phyloP scores from a whole-genome alignment of 2,329 filamentous ascomycete genomes.

The Paecilomyces variotii region DNA sequence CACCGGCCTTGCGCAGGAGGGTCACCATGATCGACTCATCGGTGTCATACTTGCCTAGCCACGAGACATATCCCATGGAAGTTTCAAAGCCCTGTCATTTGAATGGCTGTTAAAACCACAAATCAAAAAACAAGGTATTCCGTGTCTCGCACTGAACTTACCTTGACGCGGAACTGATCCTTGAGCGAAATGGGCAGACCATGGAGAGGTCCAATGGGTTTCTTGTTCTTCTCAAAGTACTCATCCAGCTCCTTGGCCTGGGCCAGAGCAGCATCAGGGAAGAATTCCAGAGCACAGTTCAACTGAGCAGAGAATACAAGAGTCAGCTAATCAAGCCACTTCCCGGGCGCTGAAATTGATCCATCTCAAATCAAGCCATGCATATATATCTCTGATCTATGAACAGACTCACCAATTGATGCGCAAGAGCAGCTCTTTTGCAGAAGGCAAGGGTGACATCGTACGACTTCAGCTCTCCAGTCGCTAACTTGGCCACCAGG shows the following conservation, averaged over 20 bases:
- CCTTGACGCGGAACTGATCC: conserved; percentile 49
- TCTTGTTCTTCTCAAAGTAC: conserved; percentile 39
- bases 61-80: conserved; percentile 21
- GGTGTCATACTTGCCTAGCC: conserved; percentile 1
- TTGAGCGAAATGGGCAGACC: conserved; percentile 54
- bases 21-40: conserved; percentile 13
- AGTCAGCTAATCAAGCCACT: not conserved
- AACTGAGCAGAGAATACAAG: conserved; percentile 3
- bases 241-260: conserved; percentile 44
- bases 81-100: conserved; percentile 20
- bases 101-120: conserved; percentile 12
- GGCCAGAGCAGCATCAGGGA: conserved; percentile 45
- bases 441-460: conserved; percentile 17
- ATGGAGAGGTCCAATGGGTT: conserved; percentile 55
- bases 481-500: conserved; percentile 8
- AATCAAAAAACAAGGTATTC: not conserved
- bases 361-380: not conserved
- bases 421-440: conserved; percentile 14
- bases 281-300: conserved; percentile 22
- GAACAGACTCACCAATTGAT: conserved; percentile 10
- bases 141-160: not conserved
- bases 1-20: conserved; percentile 42
- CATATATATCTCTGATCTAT: not conserved
- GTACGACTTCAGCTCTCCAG: conserved; percentile 11
- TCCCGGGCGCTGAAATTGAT: not conserved